phyloP scores from a whole-genome alignment of 2,329 filamentous ascomycete genomes.

The Pseudogymnoascus sp. region DNA sequence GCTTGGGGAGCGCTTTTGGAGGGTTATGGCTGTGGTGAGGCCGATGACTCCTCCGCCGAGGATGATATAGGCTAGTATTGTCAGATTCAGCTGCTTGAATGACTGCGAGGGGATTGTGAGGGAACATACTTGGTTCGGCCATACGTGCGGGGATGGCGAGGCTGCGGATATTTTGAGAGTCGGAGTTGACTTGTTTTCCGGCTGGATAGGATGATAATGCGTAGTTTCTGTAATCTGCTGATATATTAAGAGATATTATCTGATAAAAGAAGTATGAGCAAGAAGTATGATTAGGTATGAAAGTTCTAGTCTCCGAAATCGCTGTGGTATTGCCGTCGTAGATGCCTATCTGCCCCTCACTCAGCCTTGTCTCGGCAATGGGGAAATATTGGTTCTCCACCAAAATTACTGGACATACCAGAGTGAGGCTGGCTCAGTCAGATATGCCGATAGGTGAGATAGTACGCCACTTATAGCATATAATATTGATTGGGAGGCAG shows the following conservation, averaged over 20 bases:
- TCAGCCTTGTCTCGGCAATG: background rate
- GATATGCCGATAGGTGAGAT: background rate
- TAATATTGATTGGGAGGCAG: background rate
- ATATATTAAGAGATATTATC: background rate
- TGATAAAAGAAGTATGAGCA: background rate
- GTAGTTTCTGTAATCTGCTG: background rate
- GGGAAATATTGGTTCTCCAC: background rate
- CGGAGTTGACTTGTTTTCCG: background rate
- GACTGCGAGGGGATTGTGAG: background rate
- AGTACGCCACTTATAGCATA: background rate
- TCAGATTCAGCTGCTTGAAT: background rate
- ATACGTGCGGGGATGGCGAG: background rate
- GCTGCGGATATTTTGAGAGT: background rate
- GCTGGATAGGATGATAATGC: background rate
- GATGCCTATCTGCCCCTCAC: background rate
- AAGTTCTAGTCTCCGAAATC: background rate
- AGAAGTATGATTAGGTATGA: background rate
- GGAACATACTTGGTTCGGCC: background rate
- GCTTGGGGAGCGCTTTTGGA: slow-evolving; percentile 30
- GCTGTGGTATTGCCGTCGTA: background rate
- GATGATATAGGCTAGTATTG: background rate
- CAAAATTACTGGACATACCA: background rate
- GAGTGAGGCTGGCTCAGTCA: background rate
- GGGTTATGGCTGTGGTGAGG: slow-evolving; percentile 33
- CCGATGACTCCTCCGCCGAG: slow-evolving; percentile 33